Evolutionary conservation across 306 rosid species (phyloP).

Genomic region (Cucurbita maxima): DNA sequence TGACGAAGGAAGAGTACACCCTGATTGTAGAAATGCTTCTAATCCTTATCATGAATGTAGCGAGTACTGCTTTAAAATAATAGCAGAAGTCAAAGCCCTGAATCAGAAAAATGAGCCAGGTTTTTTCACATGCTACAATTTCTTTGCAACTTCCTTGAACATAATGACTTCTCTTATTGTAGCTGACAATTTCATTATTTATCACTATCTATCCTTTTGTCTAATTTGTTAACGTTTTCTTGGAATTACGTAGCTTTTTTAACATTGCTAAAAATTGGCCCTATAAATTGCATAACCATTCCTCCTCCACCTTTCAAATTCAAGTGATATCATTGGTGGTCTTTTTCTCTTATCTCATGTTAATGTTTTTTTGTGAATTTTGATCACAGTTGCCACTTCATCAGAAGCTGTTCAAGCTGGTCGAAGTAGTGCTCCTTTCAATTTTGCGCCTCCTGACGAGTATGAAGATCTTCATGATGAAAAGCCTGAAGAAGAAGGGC

Average conservation of each 20-base stretch:
- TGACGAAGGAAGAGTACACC: slow-evolving; percentile 69
- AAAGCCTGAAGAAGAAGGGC: slow-evolving; percentile 26
- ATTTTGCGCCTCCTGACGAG: slow-evolving; percentile 18
- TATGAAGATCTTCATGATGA: slow-evolving; percentile 38
- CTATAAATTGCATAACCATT: background rate
- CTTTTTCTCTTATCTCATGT: background rate
- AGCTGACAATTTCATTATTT: background rate
- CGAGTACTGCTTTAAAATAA: slow-evolving; percentile 67
- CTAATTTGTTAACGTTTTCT: background rate
- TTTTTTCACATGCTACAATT: slow-evolving; percentile 6
- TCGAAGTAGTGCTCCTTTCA: slow-evolving; percentile 20
- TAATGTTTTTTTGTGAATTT: background rate
- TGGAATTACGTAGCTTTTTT: background rate
- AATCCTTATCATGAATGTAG: slow-evolving; percentile 81
- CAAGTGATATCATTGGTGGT: background rate
- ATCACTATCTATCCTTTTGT: background rate
- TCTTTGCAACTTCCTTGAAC: background rate
- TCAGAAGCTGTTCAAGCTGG: slow-evolving; percentile 35
- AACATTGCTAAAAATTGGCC: background rate
- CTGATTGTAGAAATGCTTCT: slow-evolving; percentile 76
- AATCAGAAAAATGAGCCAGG: slow-evolving; percentile 30
- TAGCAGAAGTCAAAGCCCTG: slow-evolving; percentile 53
- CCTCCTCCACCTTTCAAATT: background rate
- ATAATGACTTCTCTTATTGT: background rate
- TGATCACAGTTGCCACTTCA: background rate